Evolutionary conservation across 2,329 filamentous ascomycete species (phyloP).

Genomic region (Colletotrichum horii): DNA sequence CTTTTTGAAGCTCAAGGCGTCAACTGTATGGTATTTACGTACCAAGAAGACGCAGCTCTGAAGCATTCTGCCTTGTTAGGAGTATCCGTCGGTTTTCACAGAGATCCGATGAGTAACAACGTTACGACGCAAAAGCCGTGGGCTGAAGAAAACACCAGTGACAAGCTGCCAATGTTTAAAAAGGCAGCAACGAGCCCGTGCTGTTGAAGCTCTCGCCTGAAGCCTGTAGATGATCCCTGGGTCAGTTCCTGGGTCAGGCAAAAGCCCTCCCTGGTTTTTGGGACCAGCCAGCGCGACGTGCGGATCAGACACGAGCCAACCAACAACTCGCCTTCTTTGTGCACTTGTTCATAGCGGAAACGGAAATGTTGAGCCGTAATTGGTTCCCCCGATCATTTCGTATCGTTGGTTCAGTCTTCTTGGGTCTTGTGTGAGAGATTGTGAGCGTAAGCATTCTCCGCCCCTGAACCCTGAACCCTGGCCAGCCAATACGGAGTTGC

Average conservation of each 20-base stretch:
- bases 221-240: background rate
- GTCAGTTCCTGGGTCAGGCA: background rate
- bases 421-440: background rate
- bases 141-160: background rate
- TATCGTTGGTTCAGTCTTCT: background rate
- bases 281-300: background rate
- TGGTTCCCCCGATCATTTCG: background rate
- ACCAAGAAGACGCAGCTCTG: background rate
- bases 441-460: background rate
- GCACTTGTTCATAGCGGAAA: background rate
- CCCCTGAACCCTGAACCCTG: background rate
- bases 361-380: background rate
- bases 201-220: background rate
- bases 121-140: background rate
- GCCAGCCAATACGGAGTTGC: background rate
- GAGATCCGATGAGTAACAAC: background rate
- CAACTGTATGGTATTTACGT: rapidly evolving
- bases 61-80: rapidly evolving
- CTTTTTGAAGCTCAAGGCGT: background rate
- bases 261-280: background rate
- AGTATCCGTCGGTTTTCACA: background rate
- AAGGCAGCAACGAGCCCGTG: background rate
- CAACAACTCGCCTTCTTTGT: background rate
- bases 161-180: background rate
- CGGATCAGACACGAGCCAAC: background rate